Conservation (phyloP, 2,329 filamentous ascomycete species). For the Monosporascus sp. region DNA sequence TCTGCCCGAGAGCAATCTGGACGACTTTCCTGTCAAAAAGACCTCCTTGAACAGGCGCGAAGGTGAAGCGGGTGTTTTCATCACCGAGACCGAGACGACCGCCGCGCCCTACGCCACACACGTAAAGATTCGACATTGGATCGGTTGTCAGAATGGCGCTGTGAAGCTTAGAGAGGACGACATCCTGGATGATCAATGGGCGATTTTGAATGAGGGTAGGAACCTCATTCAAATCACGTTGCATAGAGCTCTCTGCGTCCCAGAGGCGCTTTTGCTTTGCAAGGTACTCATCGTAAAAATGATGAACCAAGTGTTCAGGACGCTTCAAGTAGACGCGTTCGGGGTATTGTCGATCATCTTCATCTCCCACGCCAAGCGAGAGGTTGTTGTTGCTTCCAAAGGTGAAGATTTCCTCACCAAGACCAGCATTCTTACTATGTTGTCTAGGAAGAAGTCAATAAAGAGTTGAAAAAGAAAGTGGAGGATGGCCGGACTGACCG, state of each 20-base stretch:
- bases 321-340: slow-evolving; percentile 75
- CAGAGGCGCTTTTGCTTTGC: slow-evolving; percentile 33
- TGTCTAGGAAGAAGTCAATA: slow-evolving; percentile 28
- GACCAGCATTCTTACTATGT: slow-evolving; percentile 12
- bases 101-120: slow-evolving; percentile 87
- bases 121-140: slow-evolving; percentile 81
- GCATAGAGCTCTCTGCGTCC: slow-evolving; percentile 25
- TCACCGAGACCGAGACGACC: slow-evolving; percentile 86
- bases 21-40: slow-evolving; percentile 69
- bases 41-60: slow-evolving; percentile 74
- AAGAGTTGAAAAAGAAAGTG: slow-evolving; percentile 20
- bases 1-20: slow-evolving; percentile 81
- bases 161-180: slow-evolving; percentile 85
- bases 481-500: slow-evolving; percentile 16
- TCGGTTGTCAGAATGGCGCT: slow-evolving; percentile 85
- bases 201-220: slow-evolving; percentile 68
- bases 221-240: slow-evolving; percentile 44
- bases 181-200: slow-evolving; percentile 72
- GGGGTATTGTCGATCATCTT: slow-evolving; percentile 89
- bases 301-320: slow-evolving; percentile 69
- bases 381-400: slow-evolving; percentile 97
- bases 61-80: slow-evolving; percentile 83
- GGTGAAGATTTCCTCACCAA: slow-evolving; percentile 81
- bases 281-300: slow-evolving; percentile 67
- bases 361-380: slow-evolving; percentile 88